These are phyloP conservation scores for Iris pallida DNA, from an alignment of 116 monocot genomes.

Conservation along the genomic window DNA sequence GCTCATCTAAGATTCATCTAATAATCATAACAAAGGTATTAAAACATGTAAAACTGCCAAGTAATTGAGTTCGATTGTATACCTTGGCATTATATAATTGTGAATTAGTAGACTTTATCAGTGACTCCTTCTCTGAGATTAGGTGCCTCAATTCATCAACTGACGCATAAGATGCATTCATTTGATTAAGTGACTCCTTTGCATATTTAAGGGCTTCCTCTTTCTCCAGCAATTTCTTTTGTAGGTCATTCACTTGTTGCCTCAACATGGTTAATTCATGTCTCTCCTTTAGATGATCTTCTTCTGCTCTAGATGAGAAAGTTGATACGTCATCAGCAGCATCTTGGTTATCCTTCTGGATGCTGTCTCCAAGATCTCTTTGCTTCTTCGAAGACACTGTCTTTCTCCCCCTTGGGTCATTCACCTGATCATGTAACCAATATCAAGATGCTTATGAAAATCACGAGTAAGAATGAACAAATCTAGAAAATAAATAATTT, in stretches of 20 bases:
- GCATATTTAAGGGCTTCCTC: conserved; percentile 64
- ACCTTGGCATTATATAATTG: conserved; percentile 81
- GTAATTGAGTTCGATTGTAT: background rate
- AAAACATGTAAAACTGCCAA: too few relatives aligned
- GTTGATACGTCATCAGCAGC: conserved; percentile 29
- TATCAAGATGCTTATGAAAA: too few relatives aligned
- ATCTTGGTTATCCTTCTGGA: conserved; percentile 21
- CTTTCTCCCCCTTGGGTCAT: conserved; percentile 37
- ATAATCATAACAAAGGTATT: too few relatives aligned
- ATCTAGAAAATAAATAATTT: too few relatives aligned
- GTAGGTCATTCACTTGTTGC: conserved; percentile 56
- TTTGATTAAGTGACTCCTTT: conserved; percentile 44
- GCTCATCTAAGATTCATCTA: too few relatives aligned
- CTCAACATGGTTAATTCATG: conserved; percentile 52
- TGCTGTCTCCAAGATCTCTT: conserved; percentile 27
- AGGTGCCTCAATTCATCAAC: conserved; percentile 48
- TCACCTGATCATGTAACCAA: conserved; percentile 19
- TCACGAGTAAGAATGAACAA: too few relatives aligned
- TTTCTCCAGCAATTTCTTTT: conserved; percentile 62
- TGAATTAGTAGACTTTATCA: conserved; percentile 56
- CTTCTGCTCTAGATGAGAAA: conserved; percentile 20
- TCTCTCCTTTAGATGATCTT: conserved; percentile 31
- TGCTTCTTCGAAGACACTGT: conserved; percentile 41
- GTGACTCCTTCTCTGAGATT: conserved; percentile 54
- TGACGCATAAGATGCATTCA: conserved; percentile 31